These are phyloP conservation scores for Geosmithia putterillii DNA, from an alignment of 2,329 filamentous ascomycete genomes.

Conservation along the genomic window DNA sequence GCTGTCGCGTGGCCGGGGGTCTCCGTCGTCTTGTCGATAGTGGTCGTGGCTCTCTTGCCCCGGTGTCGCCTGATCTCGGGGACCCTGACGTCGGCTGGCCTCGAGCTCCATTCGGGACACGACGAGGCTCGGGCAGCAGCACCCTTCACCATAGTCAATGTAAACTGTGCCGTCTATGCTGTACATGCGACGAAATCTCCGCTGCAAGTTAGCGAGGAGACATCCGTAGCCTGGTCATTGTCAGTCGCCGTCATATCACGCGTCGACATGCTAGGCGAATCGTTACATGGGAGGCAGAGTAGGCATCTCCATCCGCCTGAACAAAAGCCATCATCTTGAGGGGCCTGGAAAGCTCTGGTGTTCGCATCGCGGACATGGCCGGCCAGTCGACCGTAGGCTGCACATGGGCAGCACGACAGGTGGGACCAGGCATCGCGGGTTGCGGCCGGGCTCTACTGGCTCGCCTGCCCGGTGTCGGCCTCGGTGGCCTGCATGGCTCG, in stretches of 20 bases:
- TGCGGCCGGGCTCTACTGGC: not conserved
- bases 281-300: slow-evolving; percentile 13
- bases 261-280: slow-evolving; percentile 1
- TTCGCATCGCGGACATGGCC: slow-evolving; percentile 4
- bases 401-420: slow-evolving; percentile 11
- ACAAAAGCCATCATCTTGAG: slow-evolving; percentile 6
- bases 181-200: slow-evolving; percentile 17
- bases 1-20: not conserved
- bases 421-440: not conserved
- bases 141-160: slow-evolving; percentile 12
- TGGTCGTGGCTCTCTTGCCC: not conserved
- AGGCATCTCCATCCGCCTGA: slow-evolving; percentile 11
- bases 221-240: slow-evolving; percentile 15
- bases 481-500: not conserved
- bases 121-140: slow-evolving; percentile 13
- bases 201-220: slow-evolving; percentile 15
- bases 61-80: not conserved
- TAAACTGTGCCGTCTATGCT: slow-evolving; percentile 12
- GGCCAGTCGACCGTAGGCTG: slow-evolving; percentile 13
- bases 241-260: not conserved
- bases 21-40: not conserved
- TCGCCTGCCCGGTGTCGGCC: not conserved
- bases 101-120: slow-evolving; percentile 18
- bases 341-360: slow-evolving; percentile 7
- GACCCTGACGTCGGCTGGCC: slow-evolving; percentile 8